Percentiles rank a stretch among this genome's conserved stretches.
These are phyloP conservation scores for Noccaea bulbosa DNA, from an alignment of 345 rosid species.

Conservation along the genomic window DNA sequence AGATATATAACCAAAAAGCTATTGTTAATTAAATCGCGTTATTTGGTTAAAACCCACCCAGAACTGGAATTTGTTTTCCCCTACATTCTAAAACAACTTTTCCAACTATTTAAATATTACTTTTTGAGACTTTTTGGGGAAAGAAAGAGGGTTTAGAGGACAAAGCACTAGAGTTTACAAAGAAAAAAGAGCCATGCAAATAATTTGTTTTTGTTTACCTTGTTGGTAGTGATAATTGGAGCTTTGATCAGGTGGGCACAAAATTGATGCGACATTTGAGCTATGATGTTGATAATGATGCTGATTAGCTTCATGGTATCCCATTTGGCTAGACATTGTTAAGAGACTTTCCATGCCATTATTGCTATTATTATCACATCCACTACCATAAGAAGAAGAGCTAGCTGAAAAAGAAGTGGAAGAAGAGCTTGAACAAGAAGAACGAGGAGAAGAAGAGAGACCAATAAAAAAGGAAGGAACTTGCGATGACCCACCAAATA, in stretches of 20 bases:
- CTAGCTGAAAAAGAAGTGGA: conserved; percentile 47
- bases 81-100: conserved; percentile 27
- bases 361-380: conserved; percentile 38
- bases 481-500: conserved; percentile 43
- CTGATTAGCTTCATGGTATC: conserved; percentile 63
- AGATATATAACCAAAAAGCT: conserved; percentile 9
- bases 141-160: conserved; percentile 41
- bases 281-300: conserved; percentile 42
- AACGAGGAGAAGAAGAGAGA: conserved; percentile 32
- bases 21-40: conserved; percentile 21
- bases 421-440: conserved; percentile 47
- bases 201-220: conserved; percentile 50
- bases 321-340: conserved; percentile 64
- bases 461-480: conserved; percentile 35
- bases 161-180: conserved; percentile 14
- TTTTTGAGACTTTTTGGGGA: conserved; percentile 40
- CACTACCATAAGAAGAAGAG: conserved; percentile 60
- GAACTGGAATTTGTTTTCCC: background rate
- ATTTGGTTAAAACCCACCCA: conserved; percentile 43
- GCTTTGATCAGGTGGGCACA: conserved; percentile 60
- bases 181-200: conserved; percentile 40
- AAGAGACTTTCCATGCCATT: conserved; percentile 55
- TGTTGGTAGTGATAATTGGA: conserved; percentile 76
- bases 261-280: conserved; percentile 54
- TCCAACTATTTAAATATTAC: conserved; percentile 9